Base-by-base conservation (phyloP, 352 stramenopile genomes). In the Phytopythium ostracodes region DNA sequence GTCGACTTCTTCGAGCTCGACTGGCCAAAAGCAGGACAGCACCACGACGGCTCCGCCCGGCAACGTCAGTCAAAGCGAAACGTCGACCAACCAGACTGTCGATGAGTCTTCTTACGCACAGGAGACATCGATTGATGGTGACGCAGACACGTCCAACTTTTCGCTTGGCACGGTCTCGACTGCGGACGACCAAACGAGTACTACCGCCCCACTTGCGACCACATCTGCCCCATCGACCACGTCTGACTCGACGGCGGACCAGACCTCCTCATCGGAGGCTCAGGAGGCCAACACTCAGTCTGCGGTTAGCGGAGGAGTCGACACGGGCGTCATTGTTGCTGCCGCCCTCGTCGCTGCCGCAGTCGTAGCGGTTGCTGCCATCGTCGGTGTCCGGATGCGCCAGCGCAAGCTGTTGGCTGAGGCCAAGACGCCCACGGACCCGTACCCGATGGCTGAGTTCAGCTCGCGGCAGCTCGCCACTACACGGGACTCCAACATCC, bases 361-460 rank as follows among this genome's bases (percentile, higher is more conserved):
- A 4, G 65, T 81, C 10, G 73, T 84, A 36, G 68, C 64, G 22
- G 64, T 87, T 20, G 75, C 61, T 4, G 73, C 64, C 10, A 72
- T 87, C 56, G 59, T 84, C 22, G 64, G 65, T 14, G 43, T 82
- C 25, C 73, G 77, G 42, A 56, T 52, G n/a, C 73, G 69, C 58
- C 75, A 87, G 58, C 70, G 76, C 51, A 82, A 79, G 56, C 56
- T 80, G 62, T 22, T 87, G 29, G 63, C 73, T 9, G 68, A 73
- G 29, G 66, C 58, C 54, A 84, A 87, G 57, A 75, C 70, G 0
- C 75, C 71, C n/a, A 61, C 67, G 52, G 67, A 84, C 24, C 59
- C 73, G 36, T 74, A 70, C 25, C 60, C 71, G 53, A 47, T 63
- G n/a, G 58, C 63, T 27, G 36, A 73, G 22, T 75, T 75, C 58